Evolutionary conservation across 768 basidiomycete genomes (phyloP), one percentile per base, ranked within the genome.

Genomic region (Pisolithus marmoratus): DNA sequence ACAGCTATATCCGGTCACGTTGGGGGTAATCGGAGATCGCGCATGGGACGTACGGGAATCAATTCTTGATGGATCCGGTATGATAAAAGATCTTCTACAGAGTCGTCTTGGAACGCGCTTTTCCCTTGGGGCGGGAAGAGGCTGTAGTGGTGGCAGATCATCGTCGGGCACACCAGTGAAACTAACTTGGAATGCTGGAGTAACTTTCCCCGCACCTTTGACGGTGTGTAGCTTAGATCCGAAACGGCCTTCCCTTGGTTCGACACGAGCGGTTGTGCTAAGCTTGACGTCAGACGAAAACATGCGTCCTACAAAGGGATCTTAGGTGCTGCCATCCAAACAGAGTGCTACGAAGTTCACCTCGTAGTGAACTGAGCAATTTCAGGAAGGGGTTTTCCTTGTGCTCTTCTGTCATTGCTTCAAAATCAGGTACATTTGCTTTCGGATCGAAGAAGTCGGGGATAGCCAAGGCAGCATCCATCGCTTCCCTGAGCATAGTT

Each of bases 351-450:
- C 22, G 41, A 43, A 22, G 29, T 27, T 38, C 50, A 83, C 89
- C 90, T 79, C 84, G 76, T 52, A 92, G 64, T 14, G 85, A 84
- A 34, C 84, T 83, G 56, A 93, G 71, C 34, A 90, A 66, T 63
- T 84, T 90, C 59, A 91, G 64, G 65, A 93, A 90, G 0, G 88
- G 86, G 60, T 92, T 93, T 19, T 75, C 79, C 60, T 83, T 84
- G 48, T 76, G 72, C 48, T 79, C 76, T 22, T 82, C 79, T 14
- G 68, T 65, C 6, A 74, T 56, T 12, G 72, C 64, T 38, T 72
- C 63, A 44, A 76, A 74, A 46, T 77, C 72, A 48, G 80, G 71
- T 4, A 76, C 71, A 3, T 68, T 62, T 7, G 72, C 71, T 50
- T 69, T 72, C 27, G 72, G 72, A 60, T 85, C 80, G 46, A 81